These are phyloP conservation scores for Dioscorea zingiberensis DNA, from an alignment of 106 monocot species.

Conservation along the genomic window DNA sequence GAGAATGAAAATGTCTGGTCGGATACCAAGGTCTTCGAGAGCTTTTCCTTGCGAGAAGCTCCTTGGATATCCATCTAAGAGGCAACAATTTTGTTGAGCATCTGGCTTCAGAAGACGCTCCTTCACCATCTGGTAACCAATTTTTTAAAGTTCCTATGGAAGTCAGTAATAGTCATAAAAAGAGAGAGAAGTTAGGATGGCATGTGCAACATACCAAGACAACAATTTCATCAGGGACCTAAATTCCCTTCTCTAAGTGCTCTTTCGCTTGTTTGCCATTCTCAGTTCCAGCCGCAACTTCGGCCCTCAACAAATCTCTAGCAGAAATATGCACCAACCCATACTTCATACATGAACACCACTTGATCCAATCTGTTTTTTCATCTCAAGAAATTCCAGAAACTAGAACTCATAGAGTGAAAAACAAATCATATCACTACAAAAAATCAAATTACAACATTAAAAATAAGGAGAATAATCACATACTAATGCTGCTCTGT, in stretches of 20 bases:
- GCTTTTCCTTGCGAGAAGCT: constrained; percentile 87
- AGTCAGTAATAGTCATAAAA: background rate
- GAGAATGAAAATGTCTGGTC: constrained; percentile 90
- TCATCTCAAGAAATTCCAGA: background rate
- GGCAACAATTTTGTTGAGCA: constrained; percentile 90
- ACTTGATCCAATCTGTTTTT: constrained; percentile 7
- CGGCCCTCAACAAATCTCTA: constrained; percentile 87
- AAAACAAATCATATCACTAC: constrained; percentile 4
- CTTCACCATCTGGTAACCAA: constrained; percentile 77
- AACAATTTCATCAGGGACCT: constrained; percentile 96
- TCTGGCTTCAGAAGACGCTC: constrained; percentile 66
- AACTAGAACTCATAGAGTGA: background rate
- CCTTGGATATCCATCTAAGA: constrained; percentile 94
- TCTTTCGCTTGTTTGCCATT: constrained; percentile 89
- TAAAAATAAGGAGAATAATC: too few relatives aligned
- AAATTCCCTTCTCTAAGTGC: constrained; percentile 85
- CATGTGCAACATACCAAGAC: constrained; percentile 44
- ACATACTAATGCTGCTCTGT: too few relatives aligned
- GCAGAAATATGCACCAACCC: constrained; percentile 91
- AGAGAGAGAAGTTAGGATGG: background rate
- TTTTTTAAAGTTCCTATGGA: background rate
- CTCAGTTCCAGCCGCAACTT: constrained; percentile 74
- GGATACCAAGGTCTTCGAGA: constrained; percentile 70
- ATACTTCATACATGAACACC: constrained; percentile 48
- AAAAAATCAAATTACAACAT: background rate